Percentiles rank a stretch among this genome's conserved stretches.
phyloP scores from a whole-genome alignment of 768 basidiomycete species.

The Kwoniella pini region DNA sequence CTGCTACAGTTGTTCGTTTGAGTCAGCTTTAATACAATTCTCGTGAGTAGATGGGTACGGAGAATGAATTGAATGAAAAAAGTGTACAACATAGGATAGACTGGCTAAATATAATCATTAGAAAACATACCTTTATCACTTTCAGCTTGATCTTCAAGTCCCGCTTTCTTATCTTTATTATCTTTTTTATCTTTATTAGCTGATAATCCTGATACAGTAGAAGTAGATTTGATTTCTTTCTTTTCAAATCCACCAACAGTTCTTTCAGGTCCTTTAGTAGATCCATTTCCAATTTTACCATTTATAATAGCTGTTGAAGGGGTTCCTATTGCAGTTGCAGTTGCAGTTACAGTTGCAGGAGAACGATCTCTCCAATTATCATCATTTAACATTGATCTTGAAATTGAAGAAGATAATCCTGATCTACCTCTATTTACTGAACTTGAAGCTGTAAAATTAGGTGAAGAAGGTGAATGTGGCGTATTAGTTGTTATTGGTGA shows the following conservation, averaged over 20 bases:
- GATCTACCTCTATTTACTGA: slow-evolving; percentile 10
- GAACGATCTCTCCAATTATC: slow-evolving; percentile 34
- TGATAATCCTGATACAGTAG: slow-evolving; percentile 4
- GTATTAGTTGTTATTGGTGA: slow-evolving; percentile 23
- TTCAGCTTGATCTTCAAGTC: slow-evolving; percentile 14
- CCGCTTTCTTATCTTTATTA: slow-evolving; percentile 1
- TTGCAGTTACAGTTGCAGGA: neutral
- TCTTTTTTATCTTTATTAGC: slow-evolving; percentile 9
- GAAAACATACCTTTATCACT: slow-evolving; percentile 26
- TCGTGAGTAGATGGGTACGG: too few relatives aligned
- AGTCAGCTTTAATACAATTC: neutral
- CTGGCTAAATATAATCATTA: too few relatives aligned
- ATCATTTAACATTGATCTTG: slow-evolving; percentile 13
- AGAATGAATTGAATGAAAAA: too few relatives aligned
- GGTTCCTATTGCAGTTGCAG: neutral
- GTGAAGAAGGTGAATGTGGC: slow-evolving; percentile 20
- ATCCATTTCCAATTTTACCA: neutral
- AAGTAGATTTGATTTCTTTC: slow-evolving; percentile 23
- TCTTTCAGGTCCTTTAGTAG: slow-evolving; percentile 27
- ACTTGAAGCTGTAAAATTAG: neutral
- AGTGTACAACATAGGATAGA: too few relatives aligned
- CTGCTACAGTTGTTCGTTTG: neutral
- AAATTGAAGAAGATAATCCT: slow-evolving; percentile 4
- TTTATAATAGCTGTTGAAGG: neutral
- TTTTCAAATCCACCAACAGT: slow-evolving; percentile 47